Percentiles rank a stretch among this genome's conserved stretches.
These are phyloP conservation scores for Stemphylium beticola DNA, from an alignment of 2,329 filamentous ascomycete genomes.

Conservation along the genomic window DNA sequence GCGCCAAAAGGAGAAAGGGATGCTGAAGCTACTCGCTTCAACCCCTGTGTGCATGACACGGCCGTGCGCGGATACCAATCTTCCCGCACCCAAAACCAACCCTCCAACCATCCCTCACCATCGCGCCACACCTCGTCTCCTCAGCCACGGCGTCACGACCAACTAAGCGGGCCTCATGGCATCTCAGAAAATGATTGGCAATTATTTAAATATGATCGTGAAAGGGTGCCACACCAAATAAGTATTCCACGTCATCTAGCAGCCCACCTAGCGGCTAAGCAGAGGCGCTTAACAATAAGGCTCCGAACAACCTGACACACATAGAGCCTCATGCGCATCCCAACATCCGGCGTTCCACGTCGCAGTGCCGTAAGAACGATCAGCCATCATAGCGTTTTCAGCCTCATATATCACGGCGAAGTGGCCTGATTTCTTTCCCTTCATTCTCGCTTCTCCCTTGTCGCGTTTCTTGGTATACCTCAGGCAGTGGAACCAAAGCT, in stretches of 20 bases:
- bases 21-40: conserved; percentile 3
- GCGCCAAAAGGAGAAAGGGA: background rate
- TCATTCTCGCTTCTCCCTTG: conserved; percentile 18
- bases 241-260: background rate
- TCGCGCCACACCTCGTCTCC: conserved; percentile 4
- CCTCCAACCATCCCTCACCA: conserved; percentile 5
- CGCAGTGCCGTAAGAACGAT: conserved; percentile 36
- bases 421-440: conserved; percentile 40
- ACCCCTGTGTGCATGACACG: conserved; percentile 11
- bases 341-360: conserved; percentile 36
- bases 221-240: background rate
- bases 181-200: conserved; percentile 16
- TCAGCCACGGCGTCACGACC: conserved; percentile 9
- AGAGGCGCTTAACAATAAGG: conserved; percentile 29
- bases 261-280: conserved; percentile 13
- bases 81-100: conserved; percentile 11
- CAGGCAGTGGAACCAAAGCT: conserved; percentile 20
- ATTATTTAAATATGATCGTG: background rate
- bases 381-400: conserved; percentile 23
- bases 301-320: conserved; percentile 32
- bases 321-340: conserved; percentile 31
- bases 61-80: conserved; percentile 20
- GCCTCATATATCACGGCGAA: conserved; percentile 38
- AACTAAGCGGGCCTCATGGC: background rate
- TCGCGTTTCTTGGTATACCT: conserved; percentile 30